Base-by-base conservation (phyloP, 2,329 filamentous ascomycete species). In the Fusarium heterosporum region DNA sequence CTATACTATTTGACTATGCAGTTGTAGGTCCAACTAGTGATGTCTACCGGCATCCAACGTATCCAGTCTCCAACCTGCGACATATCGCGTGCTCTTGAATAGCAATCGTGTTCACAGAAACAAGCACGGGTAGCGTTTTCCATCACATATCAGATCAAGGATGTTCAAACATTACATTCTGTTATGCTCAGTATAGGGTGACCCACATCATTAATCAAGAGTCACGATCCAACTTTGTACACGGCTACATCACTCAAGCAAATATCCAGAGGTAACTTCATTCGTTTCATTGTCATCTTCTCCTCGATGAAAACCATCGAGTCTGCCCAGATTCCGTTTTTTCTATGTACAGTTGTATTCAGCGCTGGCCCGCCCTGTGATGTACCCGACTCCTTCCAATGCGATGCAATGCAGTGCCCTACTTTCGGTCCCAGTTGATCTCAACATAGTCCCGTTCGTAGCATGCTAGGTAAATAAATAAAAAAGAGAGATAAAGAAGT, bases 371-470 rank as follows among this genome's bases (percentile, higher is more conserved):
- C 62, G 59, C 66, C 66, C 48, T 65, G 66, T 63, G 63, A 63
- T 56, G 43, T 64, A 70, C 70, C 69, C 66, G 70, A 73, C 71
- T 73, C 70, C 70, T 69, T 67, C 62, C 66, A 56, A 73, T 73
- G 71, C 71, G 69, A 73, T 73, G 71, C 68, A 39, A 26, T 49
- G 14, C n/a, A 16, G n/a, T 36, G 34, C 34, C 65, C 57, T 72
- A 72, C 66, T 54, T 71, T 66, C 66, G 68, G 66, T 55, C 65
- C 54, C 54, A 53, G 36, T 56, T 43, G 47, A 30, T 68, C 53
- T 58, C 36, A 63, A 68, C 60, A 65, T 70, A 56, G 60, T 55
- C 38, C 56, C 64, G 58, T 64, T 49, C 36, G 60, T 63, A 30
- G 55, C 51, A 43, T 63, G 32, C 46, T 49, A 55, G 55, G 49